Conservation (phyloP, 2,329 filamentous ascomycete genomes). For the Eutypella sp. region DNA sequence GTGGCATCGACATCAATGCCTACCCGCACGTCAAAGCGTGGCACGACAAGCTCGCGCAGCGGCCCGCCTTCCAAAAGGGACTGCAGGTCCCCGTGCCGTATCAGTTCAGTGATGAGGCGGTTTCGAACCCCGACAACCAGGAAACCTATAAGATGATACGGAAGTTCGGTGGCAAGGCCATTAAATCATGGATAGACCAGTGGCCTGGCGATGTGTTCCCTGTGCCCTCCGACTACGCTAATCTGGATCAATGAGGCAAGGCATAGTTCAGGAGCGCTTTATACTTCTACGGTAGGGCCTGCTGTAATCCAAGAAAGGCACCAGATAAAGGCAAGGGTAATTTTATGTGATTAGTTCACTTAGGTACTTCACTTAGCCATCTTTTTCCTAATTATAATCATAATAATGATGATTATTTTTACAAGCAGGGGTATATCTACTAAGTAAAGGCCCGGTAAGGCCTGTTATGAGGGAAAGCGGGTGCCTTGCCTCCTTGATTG, state of each 20-base stretch:
- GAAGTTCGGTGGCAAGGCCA: slow-evolving; percentile 7
- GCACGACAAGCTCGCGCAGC: slow-evolving; percentile 13
- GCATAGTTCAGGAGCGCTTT: neutral
- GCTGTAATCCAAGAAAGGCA: neutral
- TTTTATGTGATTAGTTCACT: too few relatives aligned
- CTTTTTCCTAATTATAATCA: too few relatives aligned
- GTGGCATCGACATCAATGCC: slow-evolving; percentile 15
- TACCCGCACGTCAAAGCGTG: slow-evolving; percentile 16
- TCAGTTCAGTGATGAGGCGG: slow-evolving; percentile 11
- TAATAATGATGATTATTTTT: too few relatives aligned
- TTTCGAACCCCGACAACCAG: slow-evolving; percentile 8
- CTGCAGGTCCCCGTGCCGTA: slow-evolving; percentile 16
- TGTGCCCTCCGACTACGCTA: slow-evolving; percentile 13
- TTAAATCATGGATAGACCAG: slow-evolving; percentile 6
- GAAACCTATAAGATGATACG: slow-evolving; percentile 9
- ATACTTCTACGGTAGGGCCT: neutral
- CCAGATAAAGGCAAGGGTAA: neutral
- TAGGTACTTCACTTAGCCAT: too few relatives aligned
- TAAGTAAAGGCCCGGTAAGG: too few relatives aligned
- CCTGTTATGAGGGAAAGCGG: too few relatives aligned
- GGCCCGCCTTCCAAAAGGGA: slow-evolving; percentile 14
- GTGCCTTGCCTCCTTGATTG: too few relatives aligned
- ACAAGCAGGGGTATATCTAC: too few relatives aligned
- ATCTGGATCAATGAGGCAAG: neutral
- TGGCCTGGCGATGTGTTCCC: slow-evolving; percentile 7